Percentiles rank a stretch among this genome's conserved stretches.
phyloP scores from a whole-genome alignment of 805 yeast species.

The Danielia reshetovae region DNA sequence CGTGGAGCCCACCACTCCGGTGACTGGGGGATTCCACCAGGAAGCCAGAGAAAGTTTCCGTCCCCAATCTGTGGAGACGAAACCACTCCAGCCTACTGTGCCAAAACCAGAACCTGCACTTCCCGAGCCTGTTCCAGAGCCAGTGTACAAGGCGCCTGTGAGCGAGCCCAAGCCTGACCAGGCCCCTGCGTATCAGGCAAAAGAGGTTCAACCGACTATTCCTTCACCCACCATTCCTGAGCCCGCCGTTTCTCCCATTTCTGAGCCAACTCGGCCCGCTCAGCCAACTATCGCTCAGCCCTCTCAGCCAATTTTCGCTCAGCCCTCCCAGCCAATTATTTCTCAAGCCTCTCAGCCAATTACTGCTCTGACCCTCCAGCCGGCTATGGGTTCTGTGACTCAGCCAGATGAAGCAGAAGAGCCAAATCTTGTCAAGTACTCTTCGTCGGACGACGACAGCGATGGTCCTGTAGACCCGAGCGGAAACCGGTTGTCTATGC shows the following conservation, averaged over 20 bases:
- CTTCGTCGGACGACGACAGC: constrained; percentile 29
- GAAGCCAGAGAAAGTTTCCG: not conserved
- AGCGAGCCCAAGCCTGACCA: not conserved
- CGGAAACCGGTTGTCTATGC: constrained; percentile 28
- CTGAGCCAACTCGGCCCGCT: too few relatives aligned
- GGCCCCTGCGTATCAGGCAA: not conserved
- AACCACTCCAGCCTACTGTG: not conserved
- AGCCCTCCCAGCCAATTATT: not conserved
- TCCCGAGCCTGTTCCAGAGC: not conserved
- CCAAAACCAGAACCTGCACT: not conserved
- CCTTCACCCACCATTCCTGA: not conserved
- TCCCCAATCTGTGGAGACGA: not conserved
- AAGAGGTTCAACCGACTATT: not conserved
- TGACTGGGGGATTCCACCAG: not conserved
- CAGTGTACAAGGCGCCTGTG: not conserved
- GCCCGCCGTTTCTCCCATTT: too few relatives aligned
- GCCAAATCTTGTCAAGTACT: constrained; percentile 36
- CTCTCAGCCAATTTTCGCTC: not conserved
- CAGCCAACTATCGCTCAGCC: not conserved
- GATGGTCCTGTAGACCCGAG: constrained; percentile 19
- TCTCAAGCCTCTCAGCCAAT: too few relatives aligned
- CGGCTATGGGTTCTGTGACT: constrained; percentile 3
- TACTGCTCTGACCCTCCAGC: not conserved
- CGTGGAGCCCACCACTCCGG: not conserved
- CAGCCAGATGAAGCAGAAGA: constrained; percentile 21